Percentiles rank a stretch among this genome's conserved stretches.
phyloP scores from a whole-genome alignment of 768 basidiomycete species.

The Leccinum aurantiacum region DNA sequence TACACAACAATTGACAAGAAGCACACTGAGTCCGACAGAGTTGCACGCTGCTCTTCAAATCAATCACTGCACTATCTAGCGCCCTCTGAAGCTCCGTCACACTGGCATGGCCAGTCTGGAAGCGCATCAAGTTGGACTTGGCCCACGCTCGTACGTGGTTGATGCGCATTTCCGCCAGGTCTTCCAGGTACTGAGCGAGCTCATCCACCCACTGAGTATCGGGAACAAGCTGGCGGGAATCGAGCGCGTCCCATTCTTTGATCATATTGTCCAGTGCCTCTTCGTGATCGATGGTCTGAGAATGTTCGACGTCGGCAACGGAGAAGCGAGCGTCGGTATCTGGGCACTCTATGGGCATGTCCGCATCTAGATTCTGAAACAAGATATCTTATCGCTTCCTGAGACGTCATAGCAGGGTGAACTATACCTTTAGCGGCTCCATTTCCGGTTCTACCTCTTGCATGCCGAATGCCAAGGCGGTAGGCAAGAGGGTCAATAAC shows the following conservation, averaged over 20 bases:
- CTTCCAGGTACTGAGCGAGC: slow-evolving; percentile 41
- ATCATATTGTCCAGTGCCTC: slow-evolving; percentile 16
- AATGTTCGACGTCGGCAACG: slow-evolving; percentile 18
- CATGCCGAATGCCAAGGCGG: slow-evolving; percentile 49
- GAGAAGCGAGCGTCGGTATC: slow-evolving; percentile 42
- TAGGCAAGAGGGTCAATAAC: slow-evolving; percentile 41
- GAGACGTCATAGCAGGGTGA: background rate
- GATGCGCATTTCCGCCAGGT: slow-evolving; percentile 45
- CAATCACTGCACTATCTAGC: slow-evolving; percentile 44
- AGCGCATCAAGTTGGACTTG: slow-evolving; percentile 46
- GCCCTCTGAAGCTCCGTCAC: slow-evolving; percentile 45
- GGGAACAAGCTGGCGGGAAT: slow-evolving; percentile 32
- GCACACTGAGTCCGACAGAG: slow-evolving; percentile 52
- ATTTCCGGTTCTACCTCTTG: slow-evolving; percentile 44
- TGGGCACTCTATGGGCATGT: slow-evolving; percentile 35
- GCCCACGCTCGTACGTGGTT: slow-evolving; percentile 53
- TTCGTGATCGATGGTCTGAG: slow-evolving; percentile 15
- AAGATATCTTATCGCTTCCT: background rate
- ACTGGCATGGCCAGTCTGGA: slow-evolving; percentile 45
- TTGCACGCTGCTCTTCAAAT: slow-evolving; percentile 47
- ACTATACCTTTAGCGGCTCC: slow-evolving; percentile 50
- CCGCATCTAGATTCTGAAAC: slow-evolving; percentile 55
- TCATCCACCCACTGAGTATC: slow-evolving; percentile 45
- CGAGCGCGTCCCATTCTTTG: slow-evolving; percentile 32
- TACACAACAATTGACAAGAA: slow-evolving; percentile 49